Evolutionary conservation across 306 rosid genomes (phyloP).

Genomic region (Dryas octopetala): DNA sequence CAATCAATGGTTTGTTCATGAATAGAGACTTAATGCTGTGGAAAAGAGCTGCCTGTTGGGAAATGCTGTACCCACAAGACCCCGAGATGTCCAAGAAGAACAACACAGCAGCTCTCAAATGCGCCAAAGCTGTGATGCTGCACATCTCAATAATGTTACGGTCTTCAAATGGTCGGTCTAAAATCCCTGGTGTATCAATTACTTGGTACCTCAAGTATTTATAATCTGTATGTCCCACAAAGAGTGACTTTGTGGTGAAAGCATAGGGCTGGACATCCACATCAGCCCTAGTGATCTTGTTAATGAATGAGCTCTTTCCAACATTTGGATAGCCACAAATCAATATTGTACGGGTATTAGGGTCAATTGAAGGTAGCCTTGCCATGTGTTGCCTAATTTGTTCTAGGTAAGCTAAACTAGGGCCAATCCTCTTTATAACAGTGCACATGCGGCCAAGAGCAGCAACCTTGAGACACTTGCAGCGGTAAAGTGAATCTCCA

Average conservation of each 20-base stretch:
- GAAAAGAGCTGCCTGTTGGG: constrained; percentile 94
- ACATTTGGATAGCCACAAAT: constrained; percentile 94
- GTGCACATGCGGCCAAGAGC: constrained; percentile 98
- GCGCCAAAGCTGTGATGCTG: constrained; percentile 89
- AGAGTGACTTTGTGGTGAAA: constrained; percentile 86
- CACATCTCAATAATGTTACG: constrained; percentile 95
- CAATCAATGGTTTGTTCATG: constrained; percentile 39
- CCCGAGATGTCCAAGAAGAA: constrained; percentile 88
- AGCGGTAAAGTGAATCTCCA: constrained; percentile 77
- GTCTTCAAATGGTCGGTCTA: constrained; percentile 90
- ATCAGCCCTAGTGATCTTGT: constrained; percentile 88
- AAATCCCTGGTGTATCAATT: constrained; percentile 87
- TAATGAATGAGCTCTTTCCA: constrained; percentile 89
- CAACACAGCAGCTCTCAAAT: constrained; percentile 84
- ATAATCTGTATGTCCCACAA: constrained; percentile 86
- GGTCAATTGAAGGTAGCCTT: constrained; percentile 87
- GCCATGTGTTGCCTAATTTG: constrained; percentile 94
- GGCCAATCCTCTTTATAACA: constrained; percentile 76
- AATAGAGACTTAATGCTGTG: constrained; percentile 62
- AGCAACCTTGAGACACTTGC: constrained; percentile 85
- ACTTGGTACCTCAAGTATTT: constrained; percentile 86
- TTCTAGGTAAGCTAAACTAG: constrained; percentile 84
- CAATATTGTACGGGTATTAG: constrained; percentile 67
- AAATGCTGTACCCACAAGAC: constrained; percentile 83
- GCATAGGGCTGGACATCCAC: constrained; percentile 97